phyloP scores from a whole-genome alignment of 2,329 filamentous ascomycete genomes.

The Aciculosporium take region DNA sequence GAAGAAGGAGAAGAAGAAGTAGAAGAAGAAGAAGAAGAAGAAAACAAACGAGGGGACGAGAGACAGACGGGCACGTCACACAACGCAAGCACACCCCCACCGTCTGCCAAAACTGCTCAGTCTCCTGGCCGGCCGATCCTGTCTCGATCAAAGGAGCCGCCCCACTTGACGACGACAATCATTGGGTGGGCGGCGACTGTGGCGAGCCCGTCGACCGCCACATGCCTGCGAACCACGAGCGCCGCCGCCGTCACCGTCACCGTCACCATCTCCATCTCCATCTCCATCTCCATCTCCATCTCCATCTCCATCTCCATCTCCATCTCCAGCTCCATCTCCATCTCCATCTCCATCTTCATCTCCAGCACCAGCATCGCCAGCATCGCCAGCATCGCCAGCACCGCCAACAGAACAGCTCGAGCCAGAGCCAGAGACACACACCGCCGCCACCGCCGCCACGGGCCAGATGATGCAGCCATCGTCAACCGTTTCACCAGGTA shows the following conservation, averaged over 20 bases:
- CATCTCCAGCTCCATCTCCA: constrained; percentile 1
- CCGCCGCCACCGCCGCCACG: constrained; percentile 1
- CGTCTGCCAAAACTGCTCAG: too few relatives aligned
- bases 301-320: neutral
- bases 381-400: too few relatives aligned
- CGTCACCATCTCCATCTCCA: neutral
- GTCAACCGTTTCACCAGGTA: constrained; percentile 2
- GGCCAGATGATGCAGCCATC: constrained; percentile 1
- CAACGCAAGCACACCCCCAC: neutral
- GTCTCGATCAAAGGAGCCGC: neutral
- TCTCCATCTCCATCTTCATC: neutral
- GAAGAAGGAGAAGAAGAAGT: neutral
- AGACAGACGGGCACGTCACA: neutral
- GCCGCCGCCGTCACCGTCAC: too few relatives aligned
- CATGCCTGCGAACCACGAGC: constrained; percentile 1
- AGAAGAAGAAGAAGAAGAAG: neutral
- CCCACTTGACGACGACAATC: neutral
- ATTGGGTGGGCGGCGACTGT: neutral
- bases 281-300: neutral
- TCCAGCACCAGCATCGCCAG: neutral
- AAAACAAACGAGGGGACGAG: neutral
- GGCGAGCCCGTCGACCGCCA: constrained; percentile 6
- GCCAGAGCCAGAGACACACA: neutral
- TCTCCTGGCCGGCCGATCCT: too few relatives aligned
- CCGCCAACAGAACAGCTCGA: neutral